These are phyloP conservation scores for Glycine tomentella DNA, from an alignment of 306 rosid species.

Conservation along the genomic window DNA sequence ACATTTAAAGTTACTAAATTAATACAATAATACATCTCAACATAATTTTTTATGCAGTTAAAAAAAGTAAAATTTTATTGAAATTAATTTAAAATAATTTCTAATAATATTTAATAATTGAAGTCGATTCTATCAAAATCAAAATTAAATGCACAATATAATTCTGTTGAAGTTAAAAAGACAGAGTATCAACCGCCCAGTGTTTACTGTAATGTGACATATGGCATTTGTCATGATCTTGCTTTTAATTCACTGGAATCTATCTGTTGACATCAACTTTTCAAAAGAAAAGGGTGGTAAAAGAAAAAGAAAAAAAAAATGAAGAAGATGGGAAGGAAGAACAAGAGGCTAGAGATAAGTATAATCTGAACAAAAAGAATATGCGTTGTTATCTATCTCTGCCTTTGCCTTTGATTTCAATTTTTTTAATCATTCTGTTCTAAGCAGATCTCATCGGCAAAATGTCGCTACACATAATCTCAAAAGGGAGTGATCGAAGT, in stretches of 20 bases:
- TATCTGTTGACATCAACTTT: slow-evolving; percentile 46
- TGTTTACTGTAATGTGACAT: not conserved
- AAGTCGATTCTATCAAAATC: slow-evolving; percentile 4
- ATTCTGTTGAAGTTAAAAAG: slow-evolving; percentile 1
- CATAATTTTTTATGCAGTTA: too few species aligned
- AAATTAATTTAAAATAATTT: too few species aligned
- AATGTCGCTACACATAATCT: slow-evolving; percentile 29
- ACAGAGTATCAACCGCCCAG: not conserved
- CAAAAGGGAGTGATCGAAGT: slow-evolving; percentile 30
- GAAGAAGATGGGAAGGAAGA: not conserved
- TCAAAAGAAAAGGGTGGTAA: not conserved
- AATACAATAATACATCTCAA: not conserved
- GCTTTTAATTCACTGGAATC: slow-evolving; percentile 33
- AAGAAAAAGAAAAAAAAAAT: not conserved
- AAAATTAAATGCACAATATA: not conserved
- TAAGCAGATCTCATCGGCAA: slow-evolving; percentile 13
- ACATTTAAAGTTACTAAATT: not conserved
- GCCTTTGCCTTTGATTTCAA: slow-evolving; percentile 47
- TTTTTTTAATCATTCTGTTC: slow-evolving; percentile 54
- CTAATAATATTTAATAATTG: not conserved
- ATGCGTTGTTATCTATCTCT: slow-evolving; percentile 51
- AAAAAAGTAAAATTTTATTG: too few species aligned
- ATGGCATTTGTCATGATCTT: slow-evolving; percentile 22
- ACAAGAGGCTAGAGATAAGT: slow-evolving; percentile 47
- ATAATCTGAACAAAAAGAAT: slow-evolving; percentile 53